Percentiles rank a stretch among this genome's conserved stretches.
These are phyloP conservation scores for Ceratobasidium sp. DNA, from an alignment of 1,284 basidiomycete genomes.

Conservation along the genomic window DNA sequence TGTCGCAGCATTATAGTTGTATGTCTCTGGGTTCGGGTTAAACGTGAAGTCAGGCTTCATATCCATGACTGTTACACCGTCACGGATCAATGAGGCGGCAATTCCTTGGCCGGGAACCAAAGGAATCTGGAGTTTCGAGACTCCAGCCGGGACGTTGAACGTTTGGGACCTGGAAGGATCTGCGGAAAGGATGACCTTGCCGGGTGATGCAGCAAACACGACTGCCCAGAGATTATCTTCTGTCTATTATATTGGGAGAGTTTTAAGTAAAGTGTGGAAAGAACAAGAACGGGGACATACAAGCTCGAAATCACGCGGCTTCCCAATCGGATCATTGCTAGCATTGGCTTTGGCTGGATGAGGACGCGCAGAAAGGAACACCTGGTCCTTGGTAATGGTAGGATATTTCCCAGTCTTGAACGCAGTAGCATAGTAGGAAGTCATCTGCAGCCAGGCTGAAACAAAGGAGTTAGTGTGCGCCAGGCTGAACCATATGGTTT, in stretches of 20 bases:
- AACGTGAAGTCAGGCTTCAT: constrained; percentile 69
- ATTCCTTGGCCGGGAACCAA: constrained; percentile 72
- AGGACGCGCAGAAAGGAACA: constrained; percentile 80
- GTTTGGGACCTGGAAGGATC: constrained; percentile 63
- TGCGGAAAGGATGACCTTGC: constrained; percentile 66
- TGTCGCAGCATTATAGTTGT: constrained; percentile 71
- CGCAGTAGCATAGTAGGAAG: constrained; percentile 76
- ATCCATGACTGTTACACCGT: constrained; percentile 67
- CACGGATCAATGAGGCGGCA: constrained; percentile 69
- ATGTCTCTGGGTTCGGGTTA: constrained; percentile 65
- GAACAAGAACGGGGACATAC: constrained; percentile 53
- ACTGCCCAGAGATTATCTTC: constrained; percentile 72
- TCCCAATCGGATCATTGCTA: constrained; percentile 65
- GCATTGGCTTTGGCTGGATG: constrained; percentile 71
- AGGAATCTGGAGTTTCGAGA: constrained; percentile 75
- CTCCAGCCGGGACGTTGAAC: constrained; percentile 69
- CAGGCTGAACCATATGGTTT: constrained; percentile 1
- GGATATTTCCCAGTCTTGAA: constrained; percentile 83
- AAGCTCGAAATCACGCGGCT: constrained; percentile 69
- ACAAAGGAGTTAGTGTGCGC: constrained; percentile 2
- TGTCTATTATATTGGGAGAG: constrained; percentile 55
- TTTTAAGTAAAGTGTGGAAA: background rate
- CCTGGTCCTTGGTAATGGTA: constrained; percentile 70
- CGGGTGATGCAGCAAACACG: constrained; percentile 71
- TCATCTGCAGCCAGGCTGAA: constrained; percentile 73